Conservation (phyloP, 2,329 filamentous ascomycete genomes). For the Sporothrix curviconia region DNA sequence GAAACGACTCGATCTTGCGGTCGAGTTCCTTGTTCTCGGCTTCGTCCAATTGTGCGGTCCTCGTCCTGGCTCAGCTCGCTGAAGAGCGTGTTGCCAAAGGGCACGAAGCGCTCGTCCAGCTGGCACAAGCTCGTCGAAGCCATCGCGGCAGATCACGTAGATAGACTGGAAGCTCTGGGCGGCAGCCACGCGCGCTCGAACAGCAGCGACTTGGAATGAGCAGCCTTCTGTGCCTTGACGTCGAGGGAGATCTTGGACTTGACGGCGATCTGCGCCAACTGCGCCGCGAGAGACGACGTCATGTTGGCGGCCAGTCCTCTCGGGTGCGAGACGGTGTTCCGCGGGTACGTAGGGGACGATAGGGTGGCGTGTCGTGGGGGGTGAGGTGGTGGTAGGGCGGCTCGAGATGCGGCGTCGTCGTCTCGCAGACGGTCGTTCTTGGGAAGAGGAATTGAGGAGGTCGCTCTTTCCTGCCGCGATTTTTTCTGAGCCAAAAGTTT, state of each 20-base stretch:
- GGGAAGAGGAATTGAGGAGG: not conserved
- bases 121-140: constrained; percentile 87
- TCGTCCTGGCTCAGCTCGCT: constrained; percentile 87
- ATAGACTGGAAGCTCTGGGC: constrained; percentile 86
- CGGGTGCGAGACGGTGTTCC: not conserved
- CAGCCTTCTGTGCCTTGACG: constrained; percentile 83
- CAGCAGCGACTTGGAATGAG: constrained; percentile 90
- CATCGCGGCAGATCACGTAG: constrained; percentile 79
- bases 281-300: constrained; percentile 71
- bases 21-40: constrained; percentile 79
- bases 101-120: constrained; percentile 70
- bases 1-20: constrained; percentile 68
- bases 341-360: not conserved
- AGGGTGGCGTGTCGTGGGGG: not conserved
- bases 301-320: constrained; percentile 13
- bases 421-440: not conserved
- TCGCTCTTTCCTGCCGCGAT: constrained; percentile 1
- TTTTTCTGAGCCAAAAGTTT: constrained; percentile 11
- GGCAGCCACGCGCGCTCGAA: constrained; percentile 80
- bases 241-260: constrained; percentile 87
- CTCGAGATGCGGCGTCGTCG: constrained; percentile 8
- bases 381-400: not conserved
- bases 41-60: constrained; percentile 77
- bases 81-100: constrained; percentile 75
- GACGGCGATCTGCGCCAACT: constrained; percentile 86